Evolutionary conservation across 306 rosid genomes (phyloP).

Genomic region (Glycyrrhiza uralensis): DNA sequence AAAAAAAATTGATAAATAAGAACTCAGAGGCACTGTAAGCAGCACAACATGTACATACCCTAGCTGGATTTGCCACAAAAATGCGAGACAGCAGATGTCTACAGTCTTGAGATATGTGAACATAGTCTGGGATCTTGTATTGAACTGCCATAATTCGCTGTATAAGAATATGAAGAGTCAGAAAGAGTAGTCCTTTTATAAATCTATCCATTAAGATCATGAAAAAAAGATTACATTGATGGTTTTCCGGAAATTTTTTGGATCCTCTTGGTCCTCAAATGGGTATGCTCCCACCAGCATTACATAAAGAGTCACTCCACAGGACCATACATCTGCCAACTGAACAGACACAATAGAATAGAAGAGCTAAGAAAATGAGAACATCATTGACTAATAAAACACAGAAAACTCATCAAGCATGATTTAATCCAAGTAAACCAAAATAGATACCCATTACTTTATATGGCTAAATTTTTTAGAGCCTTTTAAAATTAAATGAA

Average conservation of each 20-base stretch:
- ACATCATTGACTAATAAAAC: background rate
- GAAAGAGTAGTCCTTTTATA: background rate
- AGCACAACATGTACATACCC: slow-evolving; percentile 42
- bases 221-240: slow-evolving; percentile 46
- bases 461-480: background rate
- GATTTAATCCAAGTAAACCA: background rate
- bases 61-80: slow-evolving; percentile 65
- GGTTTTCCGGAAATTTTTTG: slow-evolving; percentile 87
- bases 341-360: slow-evolving; percentile 25
- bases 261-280: slow-evolving; percentile 83
- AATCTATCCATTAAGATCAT: slow-evolving; percentile 2
- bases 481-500: background rate
- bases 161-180: slow-evolving; percentile 25
- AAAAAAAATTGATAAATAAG: background rate
- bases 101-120: slow-evolving; percentile 84
- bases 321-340: slow-evolving; percentile 93
- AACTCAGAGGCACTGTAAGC: background rate
- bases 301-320: slow-evolving; percentile 88
- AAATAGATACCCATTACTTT: background rate
- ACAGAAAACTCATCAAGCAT: slow-evolving; percentile 19
- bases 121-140: slow-evolving; percentile 87
- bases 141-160: slow-evolving; percentile 89
- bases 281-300: slow-evolving; percentile 95
- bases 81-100: slow-evolving; percentile 73
- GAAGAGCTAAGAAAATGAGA: slow-evolving; percentile 15